Evolutionary conservation across 495 filamentous ascomycete species (phyloP), one percentile per base, ranked within the genome.

Genomic region (Penicillium samsonianum): DNA sequence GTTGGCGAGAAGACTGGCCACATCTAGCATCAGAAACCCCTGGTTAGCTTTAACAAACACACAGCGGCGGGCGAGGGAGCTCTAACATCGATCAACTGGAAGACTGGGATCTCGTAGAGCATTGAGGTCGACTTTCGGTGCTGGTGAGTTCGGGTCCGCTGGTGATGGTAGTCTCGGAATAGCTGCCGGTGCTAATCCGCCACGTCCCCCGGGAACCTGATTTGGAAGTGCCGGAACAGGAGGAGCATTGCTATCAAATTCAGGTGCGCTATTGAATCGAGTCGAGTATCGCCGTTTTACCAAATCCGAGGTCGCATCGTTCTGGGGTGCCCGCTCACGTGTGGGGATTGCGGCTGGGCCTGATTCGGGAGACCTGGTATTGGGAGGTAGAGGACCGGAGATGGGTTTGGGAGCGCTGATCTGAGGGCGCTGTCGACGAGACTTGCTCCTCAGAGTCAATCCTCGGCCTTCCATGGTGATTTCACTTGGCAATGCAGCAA

Each of bases 251-350:
- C 74, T 76, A 55, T 84, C 80, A 62, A 88, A 90, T 58, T 91
- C 87, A 0, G 89, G 89, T 11, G 87, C 73, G 49, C 87, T 83
- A 61, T 90, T 90, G 70, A 96, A 96, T 49, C 92, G 84, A 28
- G 91, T 91, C 17, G 94, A 98, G 71, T 97, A 98, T 53, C 94
- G 80, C 55, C 90, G 80, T 74, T 98, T 98, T 48, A 99, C 95
- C 47, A 98, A 78, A 71, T 99, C 95, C 20, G 91, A 87, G 4
- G 92, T 96, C 76, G 90, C 58, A 66, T 71, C 73, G 43, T 67
- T 73, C 53, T 64, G 64, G 35, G 67, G 68, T 48, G 64, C 65
- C 49, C 67, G 63, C 46, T 73, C 73, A 25, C 67, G 73, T 12
- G 65, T 67, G 57, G 74, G 64, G 66, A 63, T 57, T 26, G 61